These are phyloP conservation scores for Clarireedia paspali DNA, from an alignment of 2,329 filamentous ascomycete species.

Conservation along the genomic window DNA sequence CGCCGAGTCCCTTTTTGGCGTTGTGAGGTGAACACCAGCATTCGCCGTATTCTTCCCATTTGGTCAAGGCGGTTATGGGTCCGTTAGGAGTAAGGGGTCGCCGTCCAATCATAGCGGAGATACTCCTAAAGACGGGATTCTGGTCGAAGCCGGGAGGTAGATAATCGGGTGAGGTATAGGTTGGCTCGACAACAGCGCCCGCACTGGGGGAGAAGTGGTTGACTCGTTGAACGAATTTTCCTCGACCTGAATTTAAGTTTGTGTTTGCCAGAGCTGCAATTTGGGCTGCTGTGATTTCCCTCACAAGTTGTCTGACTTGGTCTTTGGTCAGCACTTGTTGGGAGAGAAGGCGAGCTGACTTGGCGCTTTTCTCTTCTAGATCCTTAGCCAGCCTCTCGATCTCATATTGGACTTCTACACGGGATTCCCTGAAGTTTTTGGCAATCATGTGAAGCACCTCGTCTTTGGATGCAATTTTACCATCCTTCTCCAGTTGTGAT, in stretches of 20 bases:
- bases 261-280: slow-evolving; percentile 22
- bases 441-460: slow-evolving; percentile 86
- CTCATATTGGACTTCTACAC: slow-evolving; percentile 12
- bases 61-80: slow-evolving; percentile 49
- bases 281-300: slow-evolving; percentile 17
- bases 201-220: slow-evolving; percentile 66
- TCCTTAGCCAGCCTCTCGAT: slow-evolving; percentile 13
- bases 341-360: slow-evolving; percentile 7
- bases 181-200: slow-evolving; percentile 57
- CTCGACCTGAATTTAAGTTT: slow-evolving; percentile 17
- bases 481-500: slow-evolving; percentile 13
- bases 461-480: slow-evolving; percentile 16
- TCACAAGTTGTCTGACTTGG: slow-evolving; percentile 16
- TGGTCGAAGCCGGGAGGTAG: slow-evolving; percentile 9
- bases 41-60: slow-evolving; percentile 74
- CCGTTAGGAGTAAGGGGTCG: slow-evolving; percentile 27
- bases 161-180: slow-evolving; percentile 45
- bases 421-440: slow-evolving; percentile 55
- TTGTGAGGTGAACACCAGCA: slow-evolving; percentile 70
- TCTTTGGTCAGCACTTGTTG: slow-evolving; percentile 10
- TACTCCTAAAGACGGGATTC: background rate
- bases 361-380: slow-evolving; percentile 13
- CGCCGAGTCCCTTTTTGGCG: slow-evolving; percentile 40
- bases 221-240: slow-evolving; percentile 36
- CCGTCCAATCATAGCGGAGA: slow-evolving; percentile 18